Base-by-base conservation (phyloP, 148 eudicot species). In the Fagopyrum tataricum region DNA sequence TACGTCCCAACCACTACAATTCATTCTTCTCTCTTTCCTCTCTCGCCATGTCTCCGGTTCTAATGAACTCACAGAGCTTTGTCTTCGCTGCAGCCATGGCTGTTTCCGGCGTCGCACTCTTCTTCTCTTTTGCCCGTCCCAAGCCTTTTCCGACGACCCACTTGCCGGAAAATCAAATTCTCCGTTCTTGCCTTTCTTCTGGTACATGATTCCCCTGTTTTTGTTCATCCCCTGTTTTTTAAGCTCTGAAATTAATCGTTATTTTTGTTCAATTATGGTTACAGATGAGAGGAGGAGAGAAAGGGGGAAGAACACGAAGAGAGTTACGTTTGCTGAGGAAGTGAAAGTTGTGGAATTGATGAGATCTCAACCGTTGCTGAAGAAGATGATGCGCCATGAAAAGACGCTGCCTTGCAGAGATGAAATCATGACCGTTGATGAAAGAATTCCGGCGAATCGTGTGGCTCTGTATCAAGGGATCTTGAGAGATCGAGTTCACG, bases 31-130 rank as follows among this genome's bases (percentile, higher is more conserved):
- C 59, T 53, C 6, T 18, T 23, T 53, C 23, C 31, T 43, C 52
- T 44, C 46, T 13, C 23, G 7, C 0, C 1, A 87, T 89, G 86
- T 55, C 84, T 71, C 71, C 80, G 18, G 81, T 79, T 55, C 31
- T 21, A 4, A 56, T 82, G 71, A 81, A 61, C 73, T 86, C 96
- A 5, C 85, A 84, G 37, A 83, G 81, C 69, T 69, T 86, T 41
- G 79, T 86, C 48, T 48, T 90, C 7, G 86, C 89, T 1, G 86
- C 96, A 0, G 89, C 92, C 62, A 85, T 88, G 88, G 87, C 90
- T 11, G 83, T 88, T 47, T 88, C 92, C 0, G 87, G 92, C 74
- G 79, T 92, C 26, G 77, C 82, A 3, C 62, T 90, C 51, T 76
- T 82, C 59, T 76, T 86, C n/a, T 78, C 91, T 59, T 78, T 84